Percentiles rank a stretch among this genome's conserved stretches.
phyloP scores from a whole-genome alignment of 78 protist species.

The Chrysochromulina tobinii region DNA sequence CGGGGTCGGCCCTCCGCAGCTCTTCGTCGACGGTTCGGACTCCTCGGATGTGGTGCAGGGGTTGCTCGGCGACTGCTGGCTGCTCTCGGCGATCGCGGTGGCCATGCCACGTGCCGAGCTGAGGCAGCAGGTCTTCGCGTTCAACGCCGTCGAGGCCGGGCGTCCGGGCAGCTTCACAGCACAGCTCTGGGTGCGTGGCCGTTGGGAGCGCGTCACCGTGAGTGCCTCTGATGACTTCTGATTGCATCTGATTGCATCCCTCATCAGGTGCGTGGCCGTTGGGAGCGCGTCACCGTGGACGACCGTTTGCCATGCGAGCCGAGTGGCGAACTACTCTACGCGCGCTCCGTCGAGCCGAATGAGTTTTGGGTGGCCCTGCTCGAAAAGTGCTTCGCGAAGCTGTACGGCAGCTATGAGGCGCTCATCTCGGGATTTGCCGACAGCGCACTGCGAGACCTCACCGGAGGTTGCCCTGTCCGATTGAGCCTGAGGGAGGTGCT shows the following conservation, averaged over 20 bases:
- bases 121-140: not conserved
- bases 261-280: not conserved
- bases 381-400: not conserved
- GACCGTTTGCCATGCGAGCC: not conserved
- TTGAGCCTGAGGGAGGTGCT: not conserved
- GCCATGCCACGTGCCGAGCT: too few species aligned
- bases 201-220: too few species aligned
- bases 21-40: not conserved
- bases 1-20: not conserved
- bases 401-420: not conserved
- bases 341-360: not conserved
- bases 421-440: not conserved
- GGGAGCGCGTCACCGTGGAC: not conserved
- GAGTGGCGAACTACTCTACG: not conserved
- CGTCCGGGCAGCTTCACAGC: not conserved
- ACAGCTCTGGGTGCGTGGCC: too few species aligned
- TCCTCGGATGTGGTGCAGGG: conserved; percentile 4
- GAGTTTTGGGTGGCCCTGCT: not conserved
- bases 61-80: not conserved
- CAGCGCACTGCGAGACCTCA: not conserved
- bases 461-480: not conserved
- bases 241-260: not conserved
- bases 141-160: not conserved
- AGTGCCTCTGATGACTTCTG: too few species aligned
- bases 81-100: not conserved